Base-by-base conservation (phyloP, 2,329 filamentous ascomycete species). In the Alternaria sp. region DNA sequence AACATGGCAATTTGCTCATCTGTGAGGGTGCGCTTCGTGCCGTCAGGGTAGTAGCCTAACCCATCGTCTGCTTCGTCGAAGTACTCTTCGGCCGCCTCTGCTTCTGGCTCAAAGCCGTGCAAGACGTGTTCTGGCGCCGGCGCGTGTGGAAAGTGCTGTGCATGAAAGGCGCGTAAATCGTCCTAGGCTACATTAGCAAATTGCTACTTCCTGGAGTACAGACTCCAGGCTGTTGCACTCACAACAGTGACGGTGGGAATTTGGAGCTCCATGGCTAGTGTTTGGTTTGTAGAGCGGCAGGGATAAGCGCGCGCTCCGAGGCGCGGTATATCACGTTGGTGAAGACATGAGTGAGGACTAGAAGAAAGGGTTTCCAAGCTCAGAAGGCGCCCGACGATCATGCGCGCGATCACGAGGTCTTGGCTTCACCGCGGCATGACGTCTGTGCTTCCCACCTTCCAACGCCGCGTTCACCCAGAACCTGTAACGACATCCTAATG, bases 1-100 rank as follows among this genome's bases (percentile, higher is more conserved):
- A 97, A 97, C 63, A 97, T 94, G 54, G 88, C 87, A 68, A 97
- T 92, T 81, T 97, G 92, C 69, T 93, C 92, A 73, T 97, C 92
- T 10, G 94, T 97, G 70, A 98, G 83, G 18, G 93, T 97, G 41
- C 94, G 90, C 76, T 95, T 95, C 63, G 89, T 87, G 3, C 94
- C 94, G 73, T 98, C 94, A 1, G 86, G 80, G 69, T 98, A 98
- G 78, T 92, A 94, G 18, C 93, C 94, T 16, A 97, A 82, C 1
- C 81, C 87, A 72, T 92, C 90, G 27, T 89, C 87, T 28, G 85
- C 84, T 18, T 83, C 76, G 16, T 83, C 76, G 25, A 65, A 60
- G n/a, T 55, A 54, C 6, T 67, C 62, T 48, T 60, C 77, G n/a
- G 76, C 65, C 18, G 6, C 28, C 25, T 54, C 57, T 58, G 75